phyloP scores from a whole-genome alignment of 257 asterid genomes.

The Solanum verrucosum region DNA sequence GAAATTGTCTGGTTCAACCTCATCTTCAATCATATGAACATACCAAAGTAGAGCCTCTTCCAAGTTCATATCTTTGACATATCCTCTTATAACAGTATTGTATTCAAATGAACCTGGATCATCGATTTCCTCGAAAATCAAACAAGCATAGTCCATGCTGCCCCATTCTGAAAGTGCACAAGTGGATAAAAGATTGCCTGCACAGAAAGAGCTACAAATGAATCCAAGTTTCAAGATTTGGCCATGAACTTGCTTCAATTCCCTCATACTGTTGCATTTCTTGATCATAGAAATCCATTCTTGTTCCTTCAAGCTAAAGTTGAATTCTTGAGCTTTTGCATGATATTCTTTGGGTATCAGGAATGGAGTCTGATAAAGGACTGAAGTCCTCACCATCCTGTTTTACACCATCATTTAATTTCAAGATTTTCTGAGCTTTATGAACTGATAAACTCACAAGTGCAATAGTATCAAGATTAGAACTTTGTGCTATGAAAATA shows the following conservation, averaged over 20 bases:
- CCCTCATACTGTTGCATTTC: slow-evolving; percentile 40
- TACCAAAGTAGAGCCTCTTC: slow-evolving; percentile 36
- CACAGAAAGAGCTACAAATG: slow-evolving; percentile 42
- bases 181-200: slow-evolving; percentile 60
- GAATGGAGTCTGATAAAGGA: slow-evolving; percentile 42
- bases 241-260: slow-evolving; percentile 63
- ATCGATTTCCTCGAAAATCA: slow-evolving; percentile 41
- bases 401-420: slow-evolving; percentile 15
- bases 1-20: slow-evolving; percentile 48
- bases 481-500: not conserved
- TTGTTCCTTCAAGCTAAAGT: slow-evolving; percentile 42
- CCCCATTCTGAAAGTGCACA: slow-evolving; percentile 83
- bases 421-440: not conserved
- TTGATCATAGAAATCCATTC: slow-evolving; percentile 47
- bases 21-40: slow-evolving; percentile 51
- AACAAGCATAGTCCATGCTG: slow-evolving; percentile 78
- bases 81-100: slow-evolving; percentile 61
- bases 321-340: slow-evolving; percentile 24
- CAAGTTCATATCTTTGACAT: slow-evolving; percentile 32
- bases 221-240: slow-evolving; percentile 59
- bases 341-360: slow-evolving; percentile 20
- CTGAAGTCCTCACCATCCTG: slow-evolving; percentile 53
- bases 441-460: not conserved
- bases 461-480: not conserved
- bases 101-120: slow-evolving; percentile 60